Base-by-base conservation (phyloP, 2,329 filamentous ascomycete species). In the Trichoderma endophyticum region DNA sequence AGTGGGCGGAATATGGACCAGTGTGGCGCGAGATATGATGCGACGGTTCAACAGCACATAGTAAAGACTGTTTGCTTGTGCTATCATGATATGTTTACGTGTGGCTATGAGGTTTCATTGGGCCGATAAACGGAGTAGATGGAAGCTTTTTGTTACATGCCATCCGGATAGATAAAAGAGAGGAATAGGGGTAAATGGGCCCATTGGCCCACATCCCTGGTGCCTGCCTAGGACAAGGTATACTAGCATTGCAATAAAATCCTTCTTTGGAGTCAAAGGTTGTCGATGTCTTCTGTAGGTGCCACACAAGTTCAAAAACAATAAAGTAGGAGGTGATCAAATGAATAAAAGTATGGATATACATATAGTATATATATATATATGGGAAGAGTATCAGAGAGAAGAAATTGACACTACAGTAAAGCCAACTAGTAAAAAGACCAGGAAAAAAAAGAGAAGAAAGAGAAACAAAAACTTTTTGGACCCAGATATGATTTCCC, bases 1-100 rank as follows among this genome's bases (percentile, higher is more conserved):
- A 86, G 78, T 90, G 88, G 88, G 86, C 88, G 61, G 82, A 80
- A 74, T 90, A 90, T 76, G 83, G 80, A 77, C 87, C 89, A 70
- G 80, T 87, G 21, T 90, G 87, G 87, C 83, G 83, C 72, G 79
- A 83, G 75, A 76, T 82, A 68, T 79, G 70, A 78, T 36, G 57
- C 43, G 24, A 43, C 28, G 15, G 4, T 14, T 26, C 3, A 12
- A 51, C 26, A 26, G 15, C 24, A 18, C 18, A 7, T 3, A 15
- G 34, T 21, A 32, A 3, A 30, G 28, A 18, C 14, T 51, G 21
- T 4, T 61, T 18, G 26, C 15, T 39, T 15, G 9, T 18, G 21
- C 18, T 39, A 18, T n/a, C 12, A 28, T 26, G 26, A 21, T 30
- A 21, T 15, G 21, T 21, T 30, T 21, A 12, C 7, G 24, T 30